Conservation (phyloP, 805 yeast genomes). For the Candida loeiensis region DNA sequence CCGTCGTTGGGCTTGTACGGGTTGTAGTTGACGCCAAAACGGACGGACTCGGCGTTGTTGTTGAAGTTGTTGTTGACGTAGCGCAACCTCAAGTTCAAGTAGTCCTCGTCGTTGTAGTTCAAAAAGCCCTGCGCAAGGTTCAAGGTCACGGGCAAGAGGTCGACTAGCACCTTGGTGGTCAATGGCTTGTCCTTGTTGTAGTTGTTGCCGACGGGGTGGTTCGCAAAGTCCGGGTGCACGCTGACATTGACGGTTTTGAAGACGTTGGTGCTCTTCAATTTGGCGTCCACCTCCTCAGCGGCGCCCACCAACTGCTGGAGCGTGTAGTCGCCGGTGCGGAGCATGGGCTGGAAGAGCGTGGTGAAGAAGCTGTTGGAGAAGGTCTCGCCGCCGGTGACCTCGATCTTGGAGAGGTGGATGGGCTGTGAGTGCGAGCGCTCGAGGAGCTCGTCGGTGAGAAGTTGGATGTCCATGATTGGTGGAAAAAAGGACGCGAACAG, state of each 20-base stretch:
- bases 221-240: constrained; percentile 38
- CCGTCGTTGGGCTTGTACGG: constrained; percentile 50
- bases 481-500: constrained; percentile 4
- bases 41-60: constrained; percentile 52
- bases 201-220: constrained; percentile 22
- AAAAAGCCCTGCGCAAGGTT: constrained; percentile 34
- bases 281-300: constrained; percentile 30
- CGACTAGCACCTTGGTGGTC: constrained; percentile 44
- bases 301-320: constrained; percentile 37
- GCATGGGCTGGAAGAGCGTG: constrained; percentile 43
- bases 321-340: constrained; percentile 40
- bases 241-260: constrained; percentile 39
- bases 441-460: constrained; percentile 28
- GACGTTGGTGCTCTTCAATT: constrained; percentile 42
- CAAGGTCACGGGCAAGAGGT: constrained; percentile 36
- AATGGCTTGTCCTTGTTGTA: constrained; percentile 40
- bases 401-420: constrained; percentile 33
- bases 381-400: constrained; percentile 41
- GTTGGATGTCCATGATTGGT: constrained; percentile 10
- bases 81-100: constrained; percentile 34
- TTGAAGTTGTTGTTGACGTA: constrained; percentile 43
- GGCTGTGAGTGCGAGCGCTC: constrained; percentile 32
- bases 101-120: constrained; percentile 36
- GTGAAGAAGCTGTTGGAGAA: constrained; percentile 45
- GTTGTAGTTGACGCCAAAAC: constrained; percentile 45